Conservation (phyloP, 2,329 filamentous ascomycete species). For the Epichloe coenophiala region DNA sequence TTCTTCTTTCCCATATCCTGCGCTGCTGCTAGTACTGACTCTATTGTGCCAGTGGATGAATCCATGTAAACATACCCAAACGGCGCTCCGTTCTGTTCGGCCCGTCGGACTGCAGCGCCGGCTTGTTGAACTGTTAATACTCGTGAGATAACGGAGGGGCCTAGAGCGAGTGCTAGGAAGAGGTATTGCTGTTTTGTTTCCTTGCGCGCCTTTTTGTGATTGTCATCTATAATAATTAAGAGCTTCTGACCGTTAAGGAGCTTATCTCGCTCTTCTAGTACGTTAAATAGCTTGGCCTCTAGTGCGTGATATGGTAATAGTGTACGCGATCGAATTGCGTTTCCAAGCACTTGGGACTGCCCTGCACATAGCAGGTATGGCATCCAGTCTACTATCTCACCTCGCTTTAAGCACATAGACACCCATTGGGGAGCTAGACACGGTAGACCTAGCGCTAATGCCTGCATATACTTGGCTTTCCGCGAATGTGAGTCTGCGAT, state of each 20-base stretch:
- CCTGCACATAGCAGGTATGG: constrained; percentile 80
- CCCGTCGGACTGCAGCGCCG: constrained; percentile 39
- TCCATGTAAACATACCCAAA: constrained; percentile 78
- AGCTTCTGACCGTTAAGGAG: constrained; percentile 53
- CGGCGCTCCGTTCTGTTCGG: constrained; percentile 28
- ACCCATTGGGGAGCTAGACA: constrained; percentile 76
- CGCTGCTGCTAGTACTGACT: constrained; percentile 28
- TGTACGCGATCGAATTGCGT: constrained; percentile 62
- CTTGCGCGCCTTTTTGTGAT: constrained; percentile 41
- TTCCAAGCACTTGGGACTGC: constrained; percentile 60
- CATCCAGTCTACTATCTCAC: constrained; percentile 55
- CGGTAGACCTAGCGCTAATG: constrained; percentile 76
- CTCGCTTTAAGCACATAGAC: constrained; percentile 51
- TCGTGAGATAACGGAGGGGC: constrained; percentile 50
- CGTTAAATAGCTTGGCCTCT: constrained; percentile 40
- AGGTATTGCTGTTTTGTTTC: constrained; percentile 58
- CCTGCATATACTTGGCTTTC: constrained; percentile 87
- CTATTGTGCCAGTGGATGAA: constrained; percentile 42
- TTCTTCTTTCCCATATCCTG: constrained; percentile 22
- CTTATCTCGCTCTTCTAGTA: constrained; percentile 46
- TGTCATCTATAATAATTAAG: constrained; percentile 55
- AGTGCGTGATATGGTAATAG: constrained; percentile 47
- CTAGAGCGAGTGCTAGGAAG: constrained; percentile 68
- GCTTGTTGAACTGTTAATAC: constrained; percentile 56
- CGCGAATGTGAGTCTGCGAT: constrained; percentile 79